Evolutionary conservation across 495 filamentous ascomycete species (phyloP), one percentile per base, ranked within the genome.

Genomic region (Hypoxylon perforatum): DNA sequence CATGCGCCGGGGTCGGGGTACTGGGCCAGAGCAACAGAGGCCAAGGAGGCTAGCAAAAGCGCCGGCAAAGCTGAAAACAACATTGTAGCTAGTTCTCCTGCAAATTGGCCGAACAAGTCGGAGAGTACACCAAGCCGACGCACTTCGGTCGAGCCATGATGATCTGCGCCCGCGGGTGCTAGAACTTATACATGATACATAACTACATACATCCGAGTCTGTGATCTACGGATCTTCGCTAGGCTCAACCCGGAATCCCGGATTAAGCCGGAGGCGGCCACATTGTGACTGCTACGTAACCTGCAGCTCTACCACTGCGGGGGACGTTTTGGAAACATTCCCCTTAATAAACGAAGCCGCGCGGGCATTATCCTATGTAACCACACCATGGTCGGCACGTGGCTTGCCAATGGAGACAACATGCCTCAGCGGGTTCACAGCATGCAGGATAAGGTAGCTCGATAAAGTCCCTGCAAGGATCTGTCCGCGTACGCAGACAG

Each of bases 1-100:
- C 84, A 87, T n/a, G 78, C 61, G 28, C 78, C 75, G 6, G 83
- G 82, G 61, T 78, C 74, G 19, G 78, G 69, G 63, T 81, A 83
- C 49, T 65, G 54, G 17, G 54, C 62, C 23, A 21, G 62, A 45
- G 52, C 55, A 6, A 55, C 17, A 21, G 50, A 44, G 15, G 51
- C 57, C 36, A 62, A 18, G 17, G 55, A 59, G 21, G 55, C 30
- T 15, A 65, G 30, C 50, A 62, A 55, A n/a, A 58, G 10, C 2
- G 55, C 35, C 17, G 54, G 41, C 3, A 65, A 42, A 41, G 54
- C 28, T 49, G 54, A 41, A 41, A 65, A 35, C 21, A 65, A 30
- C 55, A 65, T 65, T 21, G 21, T 59, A 30, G 21, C 39, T 33
- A 33, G 25, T 3, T 3, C 25, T 53, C 22, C 46, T 47, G 11